Evolutionary conservation across 495 filamentous ascomycete species (phyloP), one percentile per base, ranked within the genome.

Genomic region (Penicillium paxilli): DNA sequence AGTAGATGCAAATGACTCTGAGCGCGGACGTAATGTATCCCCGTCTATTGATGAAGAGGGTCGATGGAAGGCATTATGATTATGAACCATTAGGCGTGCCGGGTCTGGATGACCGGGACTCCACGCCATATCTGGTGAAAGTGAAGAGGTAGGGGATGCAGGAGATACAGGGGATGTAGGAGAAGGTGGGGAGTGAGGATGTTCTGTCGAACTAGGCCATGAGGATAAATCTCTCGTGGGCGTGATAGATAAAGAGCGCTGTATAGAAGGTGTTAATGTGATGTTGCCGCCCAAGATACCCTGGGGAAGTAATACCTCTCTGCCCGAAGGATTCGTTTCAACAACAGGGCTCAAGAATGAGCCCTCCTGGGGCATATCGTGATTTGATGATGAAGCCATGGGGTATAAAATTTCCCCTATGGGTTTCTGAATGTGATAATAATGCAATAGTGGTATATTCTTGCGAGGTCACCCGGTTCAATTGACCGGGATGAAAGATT

Each of bases 1-100:
- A 38, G 61, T 70, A 1, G 79, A 80, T 24, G 74, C 68, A 37
- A 74, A 78, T 1, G 79, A 82, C 51, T 66, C 63, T 37, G 78
- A 72, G 32, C 77, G 74, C 20, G 76, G 64, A 14, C 78, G 76
- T 17, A 81, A 54, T 14, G 79, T 81, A 22, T 78, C 79, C 16
- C 77, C 79, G 46, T 78, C 79, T 30, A 80, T 67, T 2, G 78
- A 81, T 14, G 60, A 63, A 30, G 73, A 67, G 19, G 67, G 63
- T 16, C 59, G 62, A 47, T 75, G 73, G 5, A 66, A 74, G 22
- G 55, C 52, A 54, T 59, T 46, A 6, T 73, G 68, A 54, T 59
- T 46, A 6, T 73, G 68, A 2, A 75, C 72, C 40, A 52, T 66
- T 24, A 77, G 54, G 11, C 51, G 58, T 2, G 52, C 51, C 49